Percentiles rank a stretch among this genome's conserved stretches.
These are phyloP conservation scores for Tribonema minus DNA, from an alignment of 108 stramenopile species.

Conservation along the genomic window DNA sequence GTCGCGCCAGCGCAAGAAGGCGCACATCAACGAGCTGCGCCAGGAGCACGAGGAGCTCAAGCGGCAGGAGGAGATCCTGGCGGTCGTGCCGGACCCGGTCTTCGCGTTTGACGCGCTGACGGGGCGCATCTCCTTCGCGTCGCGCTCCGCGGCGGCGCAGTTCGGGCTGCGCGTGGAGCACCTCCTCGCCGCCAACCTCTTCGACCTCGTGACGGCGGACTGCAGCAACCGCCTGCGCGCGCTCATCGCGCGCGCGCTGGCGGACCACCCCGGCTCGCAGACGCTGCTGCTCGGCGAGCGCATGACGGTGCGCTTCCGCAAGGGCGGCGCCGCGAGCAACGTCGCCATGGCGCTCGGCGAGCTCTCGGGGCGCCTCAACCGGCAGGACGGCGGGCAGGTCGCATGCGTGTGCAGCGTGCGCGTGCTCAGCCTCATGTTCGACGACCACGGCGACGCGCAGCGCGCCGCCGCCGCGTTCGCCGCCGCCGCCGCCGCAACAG, in stretches of 20 bases:
- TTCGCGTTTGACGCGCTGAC: constrained; percentile 11
- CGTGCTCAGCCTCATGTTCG: constrained; percentile 11
- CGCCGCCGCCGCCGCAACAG: background rate
- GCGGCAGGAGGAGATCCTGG: constrained; percentile 34
- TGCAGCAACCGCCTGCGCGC: constrained; percentile 13
- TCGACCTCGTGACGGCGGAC: constrained; percentile 27
- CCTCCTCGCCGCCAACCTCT: constrained; percentile 12
- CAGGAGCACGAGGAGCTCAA: constrained; percentile 31
- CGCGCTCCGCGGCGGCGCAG: constrained; percentile 17
- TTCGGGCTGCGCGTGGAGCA: constrained; percentile 14
- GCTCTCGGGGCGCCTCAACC: constrained; percentile 8
- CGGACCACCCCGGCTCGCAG: constrained; percentile 2
- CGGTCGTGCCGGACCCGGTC: constrained; percentile 28
- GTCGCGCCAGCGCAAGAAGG: constrained; percentile 85
- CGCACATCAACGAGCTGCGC: constrained; percentile 85
- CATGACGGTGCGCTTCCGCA: constrained; percentile 34
- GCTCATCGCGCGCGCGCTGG: constrained; percentile 1
- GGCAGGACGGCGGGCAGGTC: background rate
- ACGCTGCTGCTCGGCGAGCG: constrained; percentile 25
- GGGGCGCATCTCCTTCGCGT: constrained; percentile 25
- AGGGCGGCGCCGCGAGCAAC: no score
- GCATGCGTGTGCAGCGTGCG: constrained; percentile 26
- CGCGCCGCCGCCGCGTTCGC: background rate
- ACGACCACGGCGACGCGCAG: constrained; percentile 10
- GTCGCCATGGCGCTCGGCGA: constrained; percentile 26